Base-by-base conservation (phyloP, 176 grass and related monocot species). In the Cenchrus purpureus region DNA sequence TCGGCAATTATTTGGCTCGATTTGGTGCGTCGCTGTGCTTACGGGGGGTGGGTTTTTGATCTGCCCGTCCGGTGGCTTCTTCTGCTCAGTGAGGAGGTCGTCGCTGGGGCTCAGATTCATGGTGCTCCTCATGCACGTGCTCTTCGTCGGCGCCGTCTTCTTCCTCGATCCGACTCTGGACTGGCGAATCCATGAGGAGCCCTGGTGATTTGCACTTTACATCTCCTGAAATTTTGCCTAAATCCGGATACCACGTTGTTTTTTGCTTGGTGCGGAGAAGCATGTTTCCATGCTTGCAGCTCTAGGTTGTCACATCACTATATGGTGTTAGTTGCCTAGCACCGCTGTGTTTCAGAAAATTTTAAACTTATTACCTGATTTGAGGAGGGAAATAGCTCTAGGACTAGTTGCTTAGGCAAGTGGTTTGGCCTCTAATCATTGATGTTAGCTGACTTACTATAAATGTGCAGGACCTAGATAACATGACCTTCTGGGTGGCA, bases 131-230 rank as follows among this genome's bases (percentile, higher is more conserved):
- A 80, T 95, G 90, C 96, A 98, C 88, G 88, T 84, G 54, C 13
- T 94, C 10, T 93, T 94, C 82, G 91, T 98, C 31, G 90, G 96
- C 9, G 85, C 58, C 73, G 44, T 95, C 76, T 98, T 98, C 82
- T 40, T 90, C 63, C 86, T 95, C 49, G 89, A 98, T 84, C 71
- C 86, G 59, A 74, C 79, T 74, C 87, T 94, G 65, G 84, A 86
- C 37, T 85, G 87, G 85, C 89, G 73, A 82, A 87, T 86, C 51
- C 88, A 82, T 62, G 73, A 90, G 80, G 61, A 90, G 85, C 89
- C 91, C 6, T 95, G 93, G 95, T 98, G 19, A 53, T 87, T 85
- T 52, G 51, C 44, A 15, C 71, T 12, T 25, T 16, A 72, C 78
- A 91, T 71, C 17, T 1, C 46, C 10, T 15, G 12, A 46, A 48